A percentile compares a stretch with the other conserved stretches of the same genome.
Conservation (phyloP, 495 filamentous ascomycete species). For the Letharia columbiana region DNA sequence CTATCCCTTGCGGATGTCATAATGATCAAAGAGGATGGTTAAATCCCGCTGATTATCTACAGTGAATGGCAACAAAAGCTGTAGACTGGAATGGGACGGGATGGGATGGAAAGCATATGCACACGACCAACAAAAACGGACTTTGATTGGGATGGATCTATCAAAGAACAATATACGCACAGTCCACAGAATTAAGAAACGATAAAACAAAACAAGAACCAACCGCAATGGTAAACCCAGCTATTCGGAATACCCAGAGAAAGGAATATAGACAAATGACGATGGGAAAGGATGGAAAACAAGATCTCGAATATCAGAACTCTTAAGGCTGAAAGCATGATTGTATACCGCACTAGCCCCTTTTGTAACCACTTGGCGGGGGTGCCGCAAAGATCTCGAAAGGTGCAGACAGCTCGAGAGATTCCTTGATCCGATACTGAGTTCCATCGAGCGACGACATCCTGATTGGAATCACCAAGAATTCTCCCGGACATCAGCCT, state of each 20-base stretch:
- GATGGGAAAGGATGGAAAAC: neutral
- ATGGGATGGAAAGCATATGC: neutral
- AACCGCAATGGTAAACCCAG: too few relatives aligned
- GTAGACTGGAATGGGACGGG: neutral
- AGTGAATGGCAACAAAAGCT: neutral
- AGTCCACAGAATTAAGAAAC: neutral
- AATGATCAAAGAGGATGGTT: neutral
- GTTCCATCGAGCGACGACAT: neutral
- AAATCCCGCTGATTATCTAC: neutral
- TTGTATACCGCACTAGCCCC: neutral
- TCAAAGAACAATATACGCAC: neutral
- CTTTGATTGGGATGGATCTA: neutral
- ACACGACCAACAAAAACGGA: neutral
- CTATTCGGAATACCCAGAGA: neutral
- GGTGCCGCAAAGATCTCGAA: constrained; percentile 1
- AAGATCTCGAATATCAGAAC: neutral
- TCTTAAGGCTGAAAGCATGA: neutral
- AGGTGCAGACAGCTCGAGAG: neutral
- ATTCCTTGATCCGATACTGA: neutral
- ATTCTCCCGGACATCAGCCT: neutral
- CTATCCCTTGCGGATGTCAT: neutral
- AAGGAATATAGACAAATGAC: neutral
- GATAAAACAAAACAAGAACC: too few relatives aligned
- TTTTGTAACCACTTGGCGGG: neutral
- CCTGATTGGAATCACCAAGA: too few relatives aligned